Percentiles rank a stretch among this genome's conserved stretches.
phyloP scores from a whole-genome alignment of 2,329 filamentous ascomycete species.

The Talaromyces sp. region DNA sequence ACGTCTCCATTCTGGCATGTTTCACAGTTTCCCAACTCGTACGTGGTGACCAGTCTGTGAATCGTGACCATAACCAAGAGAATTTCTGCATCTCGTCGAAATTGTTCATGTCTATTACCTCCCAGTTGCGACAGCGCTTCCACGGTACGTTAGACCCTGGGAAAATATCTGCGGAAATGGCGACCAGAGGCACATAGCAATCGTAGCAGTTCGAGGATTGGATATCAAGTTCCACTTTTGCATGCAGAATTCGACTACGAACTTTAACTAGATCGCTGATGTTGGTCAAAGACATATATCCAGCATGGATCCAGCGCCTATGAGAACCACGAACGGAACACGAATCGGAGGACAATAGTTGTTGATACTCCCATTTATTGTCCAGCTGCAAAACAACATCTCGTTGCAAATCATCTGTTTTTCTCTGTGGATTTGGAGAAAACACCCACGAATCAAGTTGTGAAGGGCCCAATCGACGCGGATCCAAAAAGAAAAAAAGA shows the following conservation, averaged over 20 bases:
- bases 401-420: constrained; percentile 45
- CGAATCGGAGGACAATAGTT: background rate
- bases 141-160: constrained; percentile 5
- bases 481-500: constrained; percentile 57
- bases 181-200: constrained; percentile 27
- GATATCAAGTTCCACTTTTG: constrained; percentile 13
- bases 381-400: constrained; percentile 34
- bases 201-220: constrained; percentile 22
- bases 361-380: constrained; percentile 3
- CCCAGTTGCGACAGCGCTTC: constrained; percentile 18
- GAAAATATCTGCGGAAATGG: constrained; percentile 18
- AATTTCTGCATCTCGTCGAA: constrained; percentile 19
- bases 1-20: constrained; percentile 11
- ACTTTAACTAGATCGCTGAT: constrained; percentile 11
- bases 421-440: constrained; percentile 42
- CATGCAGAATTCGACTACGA: constrained; percentile 15
- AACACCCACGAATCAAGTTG: constrained; percentile 54
- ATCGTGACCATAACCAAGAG: constrained; percentile 29
- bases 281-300: background rate
- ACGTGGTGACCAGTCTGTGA: constrained; percentile 20
- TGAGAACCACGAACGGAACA: constrained; percentile 24
- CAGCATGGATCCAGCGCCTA: constrained; percentile 20
- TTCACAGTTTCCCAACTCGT: constrained; percentile 24
- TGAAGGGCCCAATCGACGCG: constrained; percentile 43
- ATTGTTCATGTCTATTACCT: constrained; percentile 23